Percentiles rank a stretch among this genome's conserved stretches.
Conservation (phyloP, 2,329 filamentous ascomycete genomes). For the Colletotrichum simmondsii region DNA sequence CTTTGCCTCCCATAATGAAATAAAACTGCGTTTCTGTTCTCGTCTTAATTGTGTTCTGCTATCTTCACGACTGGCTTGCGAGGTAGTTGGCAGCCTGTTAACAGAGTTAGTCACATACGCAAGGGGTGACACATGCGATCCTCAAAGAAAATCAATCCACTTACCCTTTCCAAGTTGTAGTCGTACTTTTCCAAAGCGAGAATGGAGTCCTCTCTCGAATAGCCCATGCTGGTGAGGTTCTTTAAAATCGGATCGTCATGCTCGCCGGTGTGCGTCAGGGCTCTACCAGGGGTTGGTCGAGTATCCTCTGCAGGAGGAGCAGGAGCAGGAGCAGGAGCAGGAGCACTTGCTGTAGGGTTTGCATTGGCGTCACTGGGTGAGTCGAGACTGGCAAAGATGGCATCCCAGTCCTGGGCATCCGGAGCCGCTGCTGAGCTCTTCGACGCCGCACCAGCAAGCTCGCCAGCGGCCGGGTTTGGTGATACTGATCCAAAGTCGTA, state of each 20-base stretch:
- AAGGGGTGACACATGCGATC: not conserved
- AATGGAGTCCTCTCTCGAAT: conserved; percentile 77
- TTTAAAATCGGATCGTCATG: conserved; percentile 94
- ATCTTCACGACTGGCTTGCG: conserved; percentile 62
- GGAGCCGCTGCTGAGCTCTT: conserved; percentile 45
- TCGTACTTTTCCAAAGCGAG: conserved; percentile 91
- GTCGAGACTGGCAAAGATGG: conserved; percentile 87
- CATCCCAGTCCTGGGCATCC: conserved; percentile 88
- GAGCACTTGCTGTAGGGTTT: conserved; percentile 35
- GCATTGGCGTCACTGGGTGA: conserved; percentile 51
- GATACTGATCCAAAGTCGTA: conserved; percentile 67
- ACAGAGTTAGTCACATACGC: not conserved
- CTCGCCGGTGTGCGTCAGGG: conserved; percentile 77
- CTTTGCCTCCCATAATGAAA: conserved; percentile 22
- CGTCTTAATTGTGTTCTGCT: not conserved
- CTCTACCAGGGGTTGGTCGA: conserved; percentile 63
- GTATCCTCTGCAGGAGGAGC: conserved; percentile 34
- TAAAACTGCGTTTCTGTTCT: conserved; percentile 3
- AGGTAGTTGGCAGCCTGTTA: conserved; percentile 65
- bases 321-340: conserved; percentile 6
- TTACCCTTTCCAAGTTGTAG: conserved; percentile 94
- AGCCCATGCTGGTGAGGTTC: conserved; percentile 91
- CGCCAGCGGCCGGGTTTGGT: conserved; percentile 43
- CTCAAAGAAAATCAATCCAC: conserved; percentile 43
- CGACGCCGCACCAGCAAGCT: conserved; percentile 50